These are phyloP conservation scores for Malassezia yamatoensis DNA, from an alignment of 1,284 basidiomycete species.

Conservation along the genomic window DNA sequence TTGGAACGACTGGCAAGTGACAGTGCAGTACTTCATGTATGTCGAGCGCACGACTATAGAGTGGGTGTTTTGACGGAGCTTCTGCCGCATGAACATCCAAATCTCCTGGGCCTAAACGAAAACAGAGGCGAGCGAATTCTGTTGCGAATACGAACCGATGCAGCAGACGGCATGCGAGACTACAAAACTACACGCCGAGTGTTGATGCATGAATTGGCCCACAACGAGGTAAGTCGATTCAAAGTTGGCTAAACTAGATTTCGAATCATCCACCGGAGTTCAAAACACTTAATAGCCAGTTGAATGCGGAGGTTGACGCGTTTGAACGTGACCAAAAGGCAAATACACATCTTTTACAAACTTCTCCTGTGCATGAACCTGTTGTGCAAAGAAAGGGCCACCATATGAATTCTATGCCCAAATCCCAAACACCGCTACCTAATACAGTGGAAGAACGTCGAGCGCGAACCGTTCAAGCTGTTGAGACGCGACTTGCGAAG, in stretches of 20 bases:
- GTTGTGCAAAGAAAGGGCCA: not conserved
- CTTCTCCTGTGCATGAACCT: conserved; percentile 5
- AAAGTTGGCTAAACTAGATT: conserved; percentile 11
- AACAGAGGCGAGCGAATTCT: conserved; percentile 34
- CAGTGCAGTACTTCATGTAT: conserved; percentile 36
- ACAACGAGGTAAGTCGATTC: conserved; percentile 22
- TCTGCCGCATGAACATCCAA: conserved; percentile 35
- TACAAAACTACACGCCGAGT: conserved; percentile 38
- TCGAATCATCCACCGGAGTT: conserved; percentile 38
- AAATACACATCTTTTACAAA: not conserved
- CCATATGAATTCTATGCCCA: not conserved
- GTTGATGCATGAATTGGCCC: conserved; percentile 39
- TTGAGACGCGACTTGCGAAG: conserved; percentile 9
- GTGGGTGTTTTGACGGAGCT: conserved; percentile 36
- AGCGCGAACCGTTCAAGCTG: conserved; percentile 2
- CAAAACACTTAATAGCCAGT: conserved; percentile 36
- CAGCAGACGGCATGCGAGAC: conserved; percentile 33
- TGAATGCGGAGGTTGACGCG: conserved; percentile 36
- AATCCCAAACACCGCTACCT: not conserved
- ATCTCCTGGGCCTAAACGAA: conserved; percentile 37
- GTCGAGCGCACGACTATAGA: conserved; percentile 25
- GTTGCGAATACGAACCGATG: conserved; percentile 37
- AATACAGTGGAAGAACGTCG: conserved; percentile 12
- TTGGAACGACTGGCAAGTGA: conserved; percentile 28
- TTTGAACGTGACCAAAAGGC: conserved; percentile 17